Conservation (phyloP, 2,329 filamentous ascomycete species). For the Huntiella abstrusa region DNA sequence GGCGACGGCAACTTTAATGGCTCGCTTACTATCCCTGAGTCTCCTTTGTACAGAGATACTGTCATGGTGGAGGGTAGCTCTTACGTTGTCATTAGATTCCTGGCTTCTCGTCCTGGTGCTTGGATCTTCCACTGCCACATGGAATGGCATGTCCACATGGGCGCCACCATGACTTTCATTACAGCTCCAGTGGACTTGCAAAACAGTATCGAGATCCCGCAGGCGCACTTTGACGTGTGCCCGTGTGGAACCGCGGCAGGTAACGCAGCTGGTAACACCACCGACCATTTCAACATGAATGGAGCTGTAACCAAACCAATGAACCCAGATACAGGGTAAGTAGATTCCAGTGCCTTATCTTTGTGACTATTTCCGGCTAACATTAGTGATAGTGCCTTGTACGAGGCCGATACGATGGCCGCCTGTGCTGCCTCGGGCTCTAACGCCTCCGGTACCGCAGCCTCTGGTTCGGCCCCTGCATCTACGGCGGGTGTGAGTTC, state of each 20-base stretch:
- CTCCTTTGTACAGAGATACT: constrained; percentile 30
- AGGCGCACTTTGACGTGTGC: constrained; percentile 24
- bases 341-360: not conserved
- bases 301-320: constrained; percentile 15
- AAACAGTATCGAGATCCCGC: constrained; percentile 24
- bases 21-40: constrained; percentile 16
- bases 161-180: constrained; percentile 24
- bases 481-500: not conserved
- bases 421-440: not conserved
- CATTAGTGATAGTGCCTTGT: constrained; percentile 2
- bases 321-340: constrained; percentile 6
- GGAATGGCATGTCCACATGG: constrained; percentile 34
- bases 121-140: constrained; percentile 35
- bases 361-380: not conserved
- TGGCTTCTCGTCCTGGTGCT: constrained; percentile 26
- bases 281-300: constrained; percentile 29
- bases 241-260: constrained; percentile 25
- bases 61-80: constrained; percentile 27
- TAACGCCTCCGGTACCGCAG: not conserved
- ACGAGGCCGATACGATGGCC: constrained; percentile 1
- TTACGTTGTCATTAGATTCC: constrained; percentile 27
- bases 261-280: constrained; percentile 41
- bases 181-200: constrained; percentile 27
- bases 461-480: not conserved
- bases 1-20: constrained; percentile 19